Evolutionary conservation across 805 yeast genomes (phyloP), one percentile per base, ranked within the genome.

Genomic region (Pichia paraexigua): DNA sequence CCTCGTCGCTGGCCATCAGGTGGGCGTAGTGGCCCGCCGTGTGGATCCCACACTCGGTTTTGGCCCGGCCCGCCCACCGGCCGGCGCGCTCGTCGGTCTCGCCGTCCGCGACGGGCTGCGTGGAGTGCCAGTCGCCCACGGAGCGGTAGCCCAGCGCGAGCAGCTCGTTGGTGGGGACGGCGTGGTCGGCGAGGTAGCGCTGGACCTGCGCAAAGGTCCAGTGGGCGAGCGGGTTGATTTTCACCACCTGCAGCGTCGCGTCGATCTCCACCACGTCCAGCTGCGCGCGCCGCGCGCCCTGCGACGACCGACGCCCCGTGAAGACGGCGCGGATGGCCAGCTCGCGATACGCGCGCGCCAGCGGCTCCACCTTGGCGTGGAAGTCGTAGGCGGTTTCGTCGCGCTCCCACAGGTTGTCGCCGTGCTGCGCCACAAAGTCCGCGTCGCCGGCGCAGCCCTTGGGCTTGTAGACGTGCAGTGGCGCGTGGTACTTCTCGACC

Each of bases 21-120:
- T 86, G 75, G 0, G 86, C 80, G 64, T 86, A 92, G 56, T 86
- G 79, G 25, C 83, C 77, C 1, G 91, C 79, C 60, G 84, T 86
- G 63, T 92, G 98, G 49, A 92, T 90, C 3, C 98, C 98, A 70
- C 98, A 92, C 66, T 92, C 98, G 0, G 96, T 89, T 72, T 92
- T 92, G 12, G 81, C 76, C 64, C 85, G 78, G 2, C 97, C 97
- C 72, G 86, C 85, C 98, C 98, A 92, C 62, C 98, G 79, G 1
- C 98, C 98, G n/a, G 94, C 81, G 57, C 98, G 78, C 67, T 92
- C 98, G 63, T 92, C 97, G 39, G 39, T 17, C 64, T 89, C 97
- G 11, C 95, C 96, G 44, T 86, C 96, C 9, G 71, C 76, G 12
- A 88, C 95, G 2, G 98, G 97, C 30, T 70, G 81, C 0, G 98